Evolutionary conservation across 2,329 filamentous ascomycete genomes (phyloP), one percentile per base, ranked within the genome.

Genomic region (Aspergillus arachidicola): DNA sequence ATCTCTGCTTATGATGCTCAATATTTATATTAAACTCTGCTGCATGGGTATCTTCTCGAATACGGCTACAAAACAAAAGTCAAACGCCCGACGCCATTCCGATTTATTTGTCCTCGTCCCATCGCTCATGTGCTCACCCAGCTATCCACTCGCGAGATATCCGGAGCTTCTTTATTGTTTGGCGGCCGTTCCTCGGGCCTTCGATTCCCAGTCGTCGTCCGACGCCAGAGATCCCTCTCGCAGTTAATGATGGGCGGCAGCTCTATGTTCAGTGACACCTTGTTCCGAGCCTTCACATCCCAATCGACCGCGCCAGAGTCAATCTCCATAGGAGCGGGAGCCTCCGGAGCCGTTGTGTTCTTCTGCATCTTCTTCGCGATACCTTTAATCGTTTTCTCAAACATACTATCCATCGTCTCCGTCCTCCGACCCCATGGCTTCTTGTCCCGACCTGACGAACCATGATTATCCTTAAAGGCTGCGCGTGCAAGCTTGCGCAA

Each of bases 401-500:
- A 87, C 71, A 86, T 79, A 56, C 75, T 78, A 64, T 84, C 80
- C 73, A 82, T 82, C 56, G 71, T 79, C 68, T 77, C 76, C 43
- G 65, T 66, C 63, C 78, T 71, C 60, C 75, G 68, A 50, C 76
- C 76, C 77, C 78, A 78, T 16, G 73, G 71, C 65, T 71, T 75
- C 69, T 79, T 79, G 58, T 81, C 77, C 53, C 75, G 73, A 43
- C 77, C 80, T 32, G 78, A 76, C 16, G 77, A 76, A 58, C 79
- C 79, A 3, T 80, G 74, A 26, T 78, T 78, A 57, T 80, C 72
- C 64, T 81, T 76, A 61, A 75, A 78, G 14, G 78, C 79, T 1
- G 82, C 82, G 30, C 85, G 84, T 4, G 83, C 81, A 71, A 91
- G 78, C 70, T 87, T 89, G 56, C 88, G 80, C 66, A 91, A 75